These are phyloP conservation scores for Ogataea nonfermentans DNA, from an alignment of 805 yeast species.

Conservation along the genomic window DNA sequence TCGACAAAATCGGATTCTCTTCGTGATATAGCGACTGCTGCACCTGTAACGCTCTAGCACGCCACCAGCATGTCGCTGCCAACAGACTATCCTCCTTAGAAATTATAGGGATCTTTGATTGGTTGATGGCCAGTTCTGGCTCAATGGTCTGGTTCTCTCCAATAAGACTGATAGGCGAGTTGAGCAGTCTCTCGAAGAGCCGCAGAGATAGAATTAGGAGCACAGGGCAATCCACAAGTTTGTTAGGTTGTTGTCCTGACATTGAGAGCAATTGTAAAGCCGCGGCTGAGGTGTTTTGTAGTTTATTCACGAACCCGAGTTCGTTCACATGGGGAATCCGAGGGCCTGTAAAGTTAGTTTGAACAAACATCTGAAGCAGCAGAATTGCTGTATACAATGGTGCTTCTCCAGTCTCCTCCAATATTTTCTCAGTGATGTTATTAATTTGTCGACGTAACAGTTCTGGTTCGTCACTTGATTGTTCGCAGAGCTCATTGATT, in stretches of 20 bases:
- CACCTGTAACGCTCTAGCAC: constrained; percentile 62
- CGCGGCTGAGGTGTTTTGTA: constrained; percentile 16
- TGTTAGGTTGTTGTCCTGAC: constrained; percentile 68
- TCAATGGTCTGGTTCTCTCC: constrained; percentile 11
- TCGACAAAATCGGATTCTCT: constrained; percentile 43
- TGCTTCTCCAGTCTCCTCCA: constrained; percentile 13
- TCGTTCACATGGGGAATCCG: constrained; percentile 38
- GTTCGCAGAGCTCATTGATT: constrained; percentile 5
- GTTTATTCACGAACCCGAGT: constrained; percentile 19
- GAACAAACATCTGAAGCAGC: constrained; percentile 65
- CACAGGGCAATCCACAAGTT: constrained; percentile 50
- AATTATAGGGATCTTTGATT: constrained; percentile 17
- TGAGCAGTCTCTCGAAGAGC: constrained; percentile 42
- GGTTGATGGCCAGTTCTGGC: constrained; percentile 24
- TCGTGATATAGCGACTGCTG: constrained; percentile 67
- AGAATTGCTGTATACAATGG: constrained; percentile 46
- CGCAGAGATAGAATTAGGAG: constrained; percentile 43
- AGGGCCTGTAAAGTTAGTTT: constrained; percentile 84
- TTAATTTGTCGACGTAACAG: neutral
- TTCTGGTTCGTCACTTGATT: neutral
- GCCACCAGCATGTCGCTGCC: constrained; percentile 71
- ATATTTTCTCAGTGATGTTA: neutral
- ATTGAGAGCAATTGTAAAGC: constrained; percentile 20
- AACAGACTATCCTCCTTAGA: constrained; percentile 28
- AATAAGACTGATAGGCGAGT: constrained; percentile 24